phyloP scores from a whole-genome alignment of 768 basidiomycete genomes.

The Daedaleopsis sinensis region DNA sequence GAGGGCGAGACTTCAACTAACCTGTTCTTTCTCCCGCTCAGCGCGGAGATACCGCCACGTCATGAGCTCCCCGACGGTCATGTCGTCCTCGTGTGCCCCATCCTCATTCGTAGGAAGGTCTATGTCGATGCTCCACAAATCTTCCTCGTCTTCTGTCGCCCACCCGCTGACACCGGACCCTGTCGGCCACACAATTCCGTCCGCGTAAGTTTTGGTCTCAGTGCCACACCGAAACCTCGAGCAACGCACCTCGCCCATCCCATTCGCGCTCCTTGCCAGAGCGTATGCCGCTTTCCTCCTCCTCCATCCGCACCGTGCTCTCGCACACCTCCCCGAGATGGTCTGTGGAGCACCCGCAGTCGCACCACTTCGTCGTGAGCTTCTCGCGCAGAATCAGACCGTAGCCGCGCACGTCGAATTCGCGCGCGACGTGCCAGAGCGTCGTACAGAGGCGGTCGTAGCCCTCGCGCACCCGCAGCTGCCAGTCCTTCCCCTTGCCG shows the following conservation, averaged over 20 bases:
- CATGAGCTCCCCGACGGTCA: slow-evolving; percentile 76
- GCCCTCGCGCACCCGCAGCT: slow-evolving; percentile 58
- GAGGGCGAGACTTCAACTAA: slow-evolving; percentile 30
- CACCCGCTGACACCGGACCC: slow-evolving; percentile 69
- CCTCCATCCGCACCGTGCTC: slow-evolving; percentile 69
- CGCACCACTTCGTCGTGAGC: slow-evolving; percentile 76
- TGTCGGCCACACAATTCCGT: slow-evolving; percentile 11
- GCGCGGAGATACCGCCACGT: slow-evolving; percentile 73
- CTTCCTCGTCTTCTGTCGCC: slow-evolving; percentile 77
- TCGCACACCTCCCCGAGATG: slow-evolving; percentile 80
- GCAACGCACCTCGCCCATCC: slow-evolving; percentile 63
- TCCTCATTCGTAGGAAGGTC: slow-evolving; percentile 44
- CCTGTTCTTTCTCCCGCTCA: slow-evolving; percentile 72
- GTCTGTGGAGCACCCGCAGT: slow-evolving; percentile 80
- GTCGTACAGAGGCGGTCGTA: slow-evolving; percentile 67
- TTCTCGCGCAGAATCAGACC: slow-evolving; percentile 72
- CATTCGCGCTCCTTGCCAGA: slow-evolving; percentile 74
- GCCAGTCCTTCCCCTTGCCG: slow-evolving; percentile 53
- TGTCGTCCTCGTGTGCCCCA: slow-evolving; percentile 42
- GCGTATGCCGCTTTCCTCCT: slow-evolving; percentile 59
- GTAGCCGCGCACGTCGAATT: slow-evolving; percentile 75
- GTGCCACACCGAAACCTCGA: background rate
- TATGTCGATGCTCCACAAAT: slow-evolving; percentile 73
- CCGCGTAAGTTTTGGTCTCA: background rate
- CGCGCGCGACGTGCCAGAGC: slow-evolving; percentile 69